Conservation (phyloP, 2,329 filamentous ascomycete genomes). For the Ophiocordyceps camponoti-rufipedis region DNA sequence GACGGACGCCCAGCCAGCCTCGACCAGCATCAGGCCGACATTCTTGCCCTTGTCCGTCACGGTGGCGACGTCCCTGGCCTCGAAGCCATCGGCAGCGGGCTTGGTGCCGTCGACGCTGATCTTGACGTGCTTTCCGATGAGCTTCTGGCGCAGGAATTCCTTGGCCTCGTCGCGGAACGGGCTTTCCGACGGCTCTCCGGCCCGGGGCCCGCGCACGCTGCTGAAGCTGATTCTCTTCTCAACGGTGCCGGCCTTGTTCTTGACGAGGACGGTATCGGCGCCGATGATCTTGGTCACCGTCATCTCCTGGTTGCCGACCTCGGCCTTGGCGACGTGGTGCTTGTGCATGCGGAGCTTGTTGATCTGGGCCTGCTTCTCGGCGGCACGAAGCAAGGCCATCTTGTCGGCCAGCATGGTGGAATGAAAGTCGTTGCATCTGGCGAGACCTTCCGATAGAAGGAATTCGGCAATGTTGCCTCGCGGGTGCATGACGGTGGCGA, state of each 20-base stretch:
- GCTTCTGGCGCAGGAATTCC: slow-evolving; percentile 80
- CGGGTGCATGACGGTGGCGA: slow-evolving; percentile 74
- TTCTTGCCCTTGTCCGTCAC: slow-evolving; percentile 74
- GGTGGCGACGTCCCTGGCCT: slow-evolving; percentile 87
- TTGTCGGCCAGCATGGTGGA: slow-evolving; percentile 77
- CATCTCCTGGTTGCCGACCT: slow-evolving; percentile 54
- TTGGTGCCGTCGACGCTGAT: slow-evolving; percentile 81
- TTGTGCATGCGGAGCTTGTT: slow-evolving; percentile 66
- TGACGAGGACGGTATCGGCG: slow-evolving; percentile 75
- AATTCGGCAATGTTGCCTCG: slow-evolving; percentile 86
- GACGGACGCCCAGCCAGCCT: slow-evolving; percentile 83
- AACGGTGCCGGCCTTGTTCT: slow-evolving; percentile 58
- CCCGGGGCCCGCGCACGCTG: slow-evolving; percentile 85
- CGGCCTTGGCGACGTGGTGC: slow-evolving; percentile 54
- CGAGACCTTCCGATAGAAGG: slow-evolving; percentile 73
- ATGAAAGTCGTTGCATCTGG: slow-evolving; percentile 88
- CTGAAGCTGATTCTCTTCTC: slow-evolving; percentile 88
- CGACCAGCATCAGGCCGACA: slow-evolving; percentile 66
- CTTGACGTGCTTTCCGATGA: slow-evolving; percentile 92
- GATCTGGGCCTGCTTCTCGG: slow-evolving; percentile 71
- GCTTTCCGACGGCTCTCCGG: slow-evolving; percentile 68
- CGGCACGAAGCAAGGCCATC: slow-evolving; percentile 79
- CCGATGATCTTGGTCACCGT: slow-evolving; percentile 71
- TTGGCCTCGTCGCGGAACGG: slow-evolving; percentile 89
- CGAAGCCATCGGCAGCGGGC: slow-evolving; percentile 75